A percentile compares a stretch with the other conserved stretches of the same genome.
phyloP scores from a whole-genome alignment of 768 basidiomycete genomes.

The Boletus reticulatus region DNA sequence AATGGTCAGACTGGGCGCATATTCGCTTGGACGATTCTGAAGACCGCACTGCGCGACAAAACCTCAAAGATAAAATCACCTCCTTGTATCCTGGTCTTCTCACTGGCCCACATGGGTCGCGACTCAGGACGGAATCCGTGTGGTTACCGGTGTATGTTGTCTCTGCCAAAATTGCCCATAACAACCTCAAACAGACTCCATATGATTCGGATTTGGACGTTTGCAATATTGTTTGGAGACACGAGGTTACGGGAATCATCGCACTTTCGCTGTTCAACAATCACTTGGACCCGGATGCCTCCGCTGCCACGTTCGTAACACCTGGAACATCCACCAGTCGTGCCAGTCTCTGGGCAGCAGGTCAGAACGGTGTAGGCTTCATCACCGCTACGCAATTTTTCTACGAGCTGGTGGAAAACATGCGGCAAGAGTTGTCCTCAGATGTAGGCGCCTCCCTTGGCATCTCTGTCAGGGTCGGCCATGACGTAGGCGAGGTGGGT shows the following conservation, averaged over 20 bases:
- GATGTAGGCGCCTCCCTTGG: not conserved
- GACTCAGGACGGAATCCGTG: not conserved
- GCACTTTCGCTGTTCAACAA: constrained; percentile 13
- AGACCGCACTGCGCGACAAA: not conserved
- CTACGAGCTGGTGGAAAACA: constrained; percentile 4
- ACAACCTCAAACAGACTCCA: constrained; percentile 2
- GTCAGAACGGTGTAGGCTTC: constrained; percentile 18
- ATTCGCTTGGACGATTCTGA: not conserved
- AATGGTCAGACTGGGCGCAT: constrained; percentile 15
- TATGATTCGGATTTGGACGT: constrained; percentile 5
- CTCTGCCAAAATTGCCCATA: not conserved
- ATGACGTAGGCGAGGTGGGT: constrained; percentile 14
- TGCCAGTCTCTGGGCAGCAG: constrained; percentile 13
- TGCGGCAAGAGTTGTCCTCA: not conserved
- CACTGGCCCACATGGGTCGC: not conserved
- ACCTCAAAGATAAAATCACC: not conserved
- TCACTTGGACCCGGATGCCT: constrained; percentile 7
- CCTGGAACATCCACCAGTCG: constrained; percentile 16
- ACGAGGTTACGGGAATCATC: not conserved
- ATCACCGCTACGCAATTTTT: constrained; percentile 16
- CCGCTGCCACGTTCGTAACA: constrained; percentile 10
- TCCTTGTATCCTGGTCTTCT: constrained; percentile 5
- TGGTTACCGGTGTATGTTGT: constrained; percentile 2
- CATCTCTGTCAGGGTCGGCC: constrained; percentile 14
- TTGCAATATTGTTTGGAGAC: constrained; percentile 6